Conservation (phyloP, 495 filamentous ascomycete species). For the Glarea lozoyensis region DNA sequence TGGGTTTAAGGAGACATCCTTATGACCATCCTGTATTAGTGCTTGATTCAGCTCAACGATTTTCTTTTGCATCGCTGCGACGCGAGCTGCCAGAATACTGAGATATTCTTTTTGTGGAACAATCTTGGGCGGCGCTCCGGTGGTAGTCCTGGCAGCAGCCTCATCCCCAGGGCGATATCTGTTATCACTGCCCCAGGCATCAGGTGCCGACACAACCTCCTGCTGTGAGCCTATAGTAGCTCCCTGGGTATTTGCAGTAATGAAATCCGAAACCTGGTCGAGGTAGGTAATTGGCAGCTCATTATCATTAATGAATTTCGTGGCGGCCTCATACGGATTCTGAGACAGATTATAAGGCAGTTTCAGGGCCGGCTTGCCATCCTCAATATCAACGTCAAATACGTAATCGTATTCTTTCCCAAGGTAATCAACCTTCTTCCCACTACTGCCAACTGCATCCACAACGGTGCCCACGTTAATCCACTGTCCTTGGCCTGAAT, state of each 20-base stretch:
- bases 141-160: slow-evolving; percentile 26
- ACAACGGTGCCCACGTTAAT: slow-evolving; percentile 88
- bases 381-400: slow-evolving; percentile 96
- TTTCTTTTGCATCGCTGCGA: slow-evolving; percentile 57
- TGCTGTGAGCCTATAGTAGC: slow-evolving; percentile 59
- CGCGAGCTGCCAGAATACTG: slow-evolving; percentile 44
- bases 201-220: slow-evolving; percentile 30
- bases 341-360: slow-evolving; percentile 87
- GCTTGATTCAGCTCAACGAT: slow-evolving; percentile 60
- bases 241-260: slow-evolving; percentile 79
- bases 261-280: slow-evolving; percentile 92
- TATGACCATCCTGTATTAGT: slow-evolving; percentile 57
- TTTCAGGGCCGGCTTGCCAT: slow-evolving; percentile 88
- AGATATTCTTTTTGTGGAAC: slow-evolving; percentile 82
- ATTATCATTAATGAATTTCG: slow-evolving; percentile 85
- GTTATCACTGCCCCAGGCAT: slow-evolving; percentile 70
- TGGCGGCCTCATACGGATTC: slow-evolving; percentile 88
- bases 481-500: slow-evolving; percentile 49
- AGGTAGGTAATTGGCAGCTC: slow-evolving; percentile 84
- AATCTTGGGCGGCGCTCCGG: slow-evolving; percentile 43
- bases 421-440: slow-evolving; percentile 59
- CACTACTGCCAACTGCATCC: slow-evolving; percentile 74
- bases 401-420: slow-evolving; percentile 96
- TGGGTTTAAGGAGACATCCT: slow-evolving; percentile 65
- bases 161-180: slow-evolving; percentile 68